Conservation (phyloP, 805 yeast species). For the Dipodascus albidus region DNA sequence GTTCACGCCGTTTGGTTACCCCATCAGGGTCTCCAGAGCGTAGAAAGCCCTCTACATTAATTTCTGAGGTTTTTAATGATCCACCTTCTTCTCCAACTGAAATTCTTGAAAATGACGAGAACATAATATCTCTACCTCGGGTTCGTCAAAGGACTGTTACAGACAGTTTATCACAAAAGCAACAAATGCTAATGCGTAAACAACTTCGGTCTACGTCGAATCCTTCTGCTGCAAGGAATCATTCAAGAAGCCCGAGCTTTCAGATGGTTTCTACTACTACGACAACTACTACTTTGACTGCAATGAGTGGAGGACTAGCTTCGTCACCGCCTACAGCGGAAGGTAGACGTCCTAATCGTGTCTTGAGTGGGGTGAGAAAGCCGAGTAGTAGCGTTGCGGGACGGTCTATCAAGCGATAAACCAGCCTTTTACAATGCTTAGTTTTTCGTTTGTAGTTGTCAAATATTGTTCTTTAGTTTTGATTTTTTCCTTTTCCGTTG, state of each 20-base stretch:
- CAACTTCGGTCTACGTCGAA: conserved; percentile 24
- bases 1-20: background rate
- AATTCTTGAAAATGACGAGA: background rate
- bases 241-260: conserved; percentile 8
- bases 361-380: conserved; percentile 12
- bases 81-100: background rate
- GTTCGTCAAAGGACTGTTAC: conserved; percentile 16
- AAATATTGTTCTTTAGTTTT: background rate
- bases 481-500: background rate
- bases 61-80: background rate
- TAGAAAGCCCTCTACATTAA: background rate
- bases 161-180: conserved; percentile 13
- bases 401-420: background rate
- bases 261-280: conserved; percentile 14
- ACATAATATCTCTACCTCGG: conserved; percentile 1
- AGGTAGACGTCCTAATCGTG: conserved; percentile 14
- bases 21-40: background rate
- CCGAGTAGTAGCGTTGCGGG: background rate
- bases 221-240: conserved; percentile 21
- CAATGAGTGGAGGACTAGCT: conserved; percentile 3
- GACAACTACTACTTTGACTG: conserved; percentile 14
- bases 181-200: conserved; percentile 17
- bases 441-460: background rate
- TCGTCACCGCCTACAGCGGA: conserved; percentile 12
- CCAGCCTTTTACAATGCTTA: background rate